phyloP scores from a whole-genome alignment of 257 asterid genomes.

The Craterostigma plantagineum region DNA sequence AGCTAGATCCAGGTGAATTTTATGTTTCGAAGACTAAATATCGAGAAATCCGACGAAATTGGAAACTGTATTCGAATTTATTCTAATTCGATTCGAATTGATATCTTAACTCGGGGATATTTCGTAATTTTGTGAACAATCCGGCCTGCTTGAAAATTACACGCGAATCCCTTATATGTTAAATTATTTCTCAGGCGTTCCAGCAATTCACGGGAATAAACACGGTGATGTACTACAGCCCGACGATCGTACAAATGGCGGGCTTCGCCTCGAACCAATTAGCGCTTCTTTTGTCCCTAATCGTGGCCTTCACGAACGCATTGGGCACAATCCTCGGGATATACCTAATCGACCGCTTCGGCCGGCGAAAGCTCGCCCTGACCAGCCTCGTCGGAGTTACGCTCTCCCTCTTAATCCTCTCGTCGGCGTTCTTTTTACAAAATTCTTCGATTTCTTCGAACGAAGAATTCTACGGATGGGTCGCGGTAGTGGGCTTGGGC shows the following conservation, averaged over 20 bases:
- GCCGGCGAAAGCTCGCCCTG: conserved; percentile 65
- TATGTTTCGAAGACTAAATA: no score
- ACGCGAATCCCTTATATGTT: no score
- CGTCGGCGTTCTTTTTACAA: conserved; percentile 36
- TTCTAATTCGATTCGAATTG: no score
- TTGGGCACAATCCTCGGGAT: conserved; percentile 69
- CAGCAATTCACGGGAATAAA: conserved; percentile 90
- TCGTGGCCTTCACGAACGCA: conserved; percentile 60
- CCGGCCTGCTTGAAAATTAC: no score
- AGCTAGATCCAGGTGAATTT: no score
- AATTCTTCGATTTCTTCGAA: conserved; percentile 9
- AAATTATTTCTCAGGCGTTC: conserved; percentile 68
- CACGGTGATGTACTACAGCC: conserved; percentile 91
- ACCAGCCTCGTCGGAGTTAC: conserved; percentile 70
- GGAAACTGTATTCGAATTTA: no score
- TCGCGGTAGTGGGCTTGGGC: conserved; percentile 59
- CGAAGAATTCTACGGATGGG: conserved; percentile 48
- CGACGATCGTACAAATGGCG: conserved; percentile 91
- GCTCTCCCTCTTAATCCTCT: conserved; percentile 41
- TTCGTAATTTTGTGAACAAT: no score
- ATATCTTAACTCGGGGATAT: no score
- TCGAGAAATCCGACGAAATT: no score
- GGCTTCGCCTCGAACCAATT: conserved; percentile 67
- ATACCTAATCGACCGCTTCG: conserved; percentile 61
- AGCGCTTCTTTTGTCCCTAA: conserved; percentile 73